Evolutionary conservation across 2,329 filamentous ascomycete species (phyloP).

Genomic region (Orbilia javanica): DNA sequence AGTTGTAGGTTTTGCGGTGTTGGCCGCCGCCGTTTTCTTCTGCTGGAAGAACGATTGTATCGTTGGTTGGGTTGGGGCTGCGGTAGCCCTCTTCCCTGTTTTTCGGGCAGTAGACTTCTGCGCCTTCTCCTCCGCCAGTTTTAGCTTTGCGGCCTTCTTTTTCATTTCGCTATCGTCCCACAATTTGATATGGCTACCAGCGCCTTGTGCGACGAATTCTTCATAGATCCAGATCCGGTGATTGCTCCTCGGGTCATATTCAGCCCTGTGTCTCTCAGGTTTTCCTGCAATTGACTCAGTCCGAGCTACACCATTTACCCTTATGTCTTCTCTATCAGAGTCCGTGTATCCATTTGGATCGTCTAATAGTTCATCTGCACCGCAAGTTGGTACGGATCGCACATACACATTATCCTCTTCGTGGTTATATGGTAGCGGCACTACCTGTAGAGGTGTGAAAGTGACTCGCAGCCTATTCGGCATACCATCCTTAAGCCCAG

Average conservation of each 20-base stretch:
- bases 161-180: constrained; percentile 47
- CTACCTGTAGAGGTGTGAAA: constrained; percentile 80
- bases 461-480: constrained; percentile 78
- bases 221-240: constrained; percentile 43
- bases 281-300: constrained; percentile 22
- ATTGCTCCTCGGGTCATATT: constrained; percentile 40
- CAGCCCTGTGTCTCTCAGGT: constrained; percentile 12
- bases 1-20: neutral
- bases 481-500: constrained; percentile 13
- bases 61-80: constrained; percentile 7
- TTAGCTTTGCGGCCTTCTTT: constrained; percentile 24
- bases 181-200: constrained; percentile 9
- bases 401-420: constrained; percentile 31
- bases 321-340: constrained; percentile 49
- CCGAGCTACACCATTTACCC: constrained; percentile 30
- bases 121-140: constrained; percentile 27
- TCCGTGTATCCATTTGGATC: constrained; percentile 44
- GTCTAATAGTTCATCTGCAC: constrained; percentile 20
- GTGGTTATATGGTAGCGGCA: constrained; percentile 71
- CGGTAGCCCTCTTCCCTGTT: neutral
- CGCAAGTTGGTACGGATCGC: neutral
- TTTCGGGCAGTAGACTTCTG: constrained; percentile 26
- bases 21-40: constrained; percentile 1
- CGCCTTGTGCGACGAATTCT: constrained; percentile 33
- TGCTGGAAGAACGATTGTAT: constrained; percentile 41